Conservation (phyloP, 768 basidiomycete species). For the Tulasnella sp. region DNA sequence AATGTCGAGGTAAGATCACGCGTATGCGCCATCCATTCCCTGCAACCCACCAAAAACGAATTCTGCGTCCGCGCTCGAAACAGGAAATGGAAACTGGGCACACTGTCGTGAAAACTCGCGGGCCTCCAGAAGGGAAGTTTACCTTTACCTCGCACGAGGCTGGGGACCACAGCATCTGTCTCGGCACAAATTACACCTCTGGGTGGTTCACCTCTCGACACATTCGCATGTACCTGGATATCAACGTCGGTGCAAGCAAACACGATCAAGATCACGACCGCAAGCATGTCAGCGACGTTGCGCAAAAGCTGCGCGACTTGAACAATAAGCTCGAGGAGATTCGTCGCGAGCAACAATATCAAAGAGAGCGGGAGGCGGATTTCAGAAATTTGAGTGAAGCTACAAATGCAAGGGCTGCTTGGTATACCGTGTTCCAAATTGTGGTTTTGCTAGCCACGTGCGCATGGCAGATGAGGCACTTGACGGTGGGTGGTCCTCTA, state of each 20-base stretch:
- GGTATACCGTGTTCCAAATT: slow-evolving; percentile 92
- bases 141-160: slow-evolving; percentile 98
- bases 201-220: slow-evolving; percentile 82
- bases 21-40: background rate
- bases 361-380: slow-evolving; percentile 90
- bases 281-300: slow-evolving; percentile 79
- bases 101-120: slow-evolving; percentile 83
- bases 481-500: slow-evolving; percentile 63
- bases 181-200: slow-evolving; percentile 85
- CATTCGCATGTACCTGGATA: slow-evolving; percentile 92
- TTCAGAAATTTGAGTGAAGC: slow-evolving; percentile 86
- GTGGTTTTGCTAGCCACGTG: slow-evolving; percentile 81
- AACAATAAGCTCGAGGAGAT: slow-evolving; percentile 94
- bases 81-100: slow-evolving; percentile 88
- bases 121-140: slow-evolving; percentile 87
- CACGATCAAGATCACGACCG: slow-evolving; percentile 87
- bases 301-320: slow-evolving; percentile 83
- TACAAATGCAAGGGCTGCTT: slow-evolving; percentile 91
- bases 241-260: slow-evolving; percentile 87
- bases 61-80: background rate
- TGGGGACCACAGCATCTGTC: slow-evolving; percentile 96
- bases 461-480: slow-evolving; percentile 89
- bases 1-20: slow-evolving; percentile 75
- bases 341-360: slow-evolving; percentile 94
- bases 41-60: background rate